Base-by-base conservation (phyloP, 2,329 filamentous ascomycete species). In the Fragosphaeria purpurea region DNA sequence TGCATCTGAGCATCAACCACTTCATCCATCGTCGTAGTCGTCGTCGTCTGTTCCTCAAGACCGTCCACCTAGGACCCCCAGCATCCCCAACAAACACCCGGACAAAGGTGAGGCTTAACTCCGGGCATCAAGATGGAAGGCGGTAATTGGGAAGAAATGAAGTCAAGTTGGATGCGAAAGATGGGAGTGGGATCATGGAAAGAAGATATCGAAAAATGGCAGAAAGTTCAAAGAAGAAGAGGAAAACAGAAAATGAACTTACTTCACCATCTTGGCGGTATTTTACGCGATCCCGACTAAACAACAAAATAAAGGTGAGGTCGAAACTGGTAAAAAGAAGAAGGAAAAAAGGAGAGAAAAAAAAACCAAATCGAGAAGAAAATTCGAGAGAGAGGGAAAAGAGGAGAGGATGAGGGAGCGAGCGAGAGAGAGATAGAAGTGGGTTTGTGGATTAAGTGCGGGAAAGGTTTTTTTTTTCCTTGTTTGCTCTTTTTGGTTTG, bases 181-280 rank as follows among this genome's bases (percentile, higher is more conserved):
- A 32, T 31, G 38, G 12, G 2, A 12, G 32, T 8, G n/a, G 32
- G n/a, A 13, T 35, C 30, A 33, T 11, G 12, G 4, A 11, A n/a
- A 10, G 34, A 30, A 5, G 10, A 50, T 30, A 8, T 43, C 35
- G 40, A 39, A 48, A 39, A 51, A 38, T 12, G 30, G 43, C 43
- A 43, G 31, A 45, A 13, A 13, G 35, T 37, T 37, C 2, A 38
- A 34, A 46, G 13, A 46, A 42, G 46, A 30, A 41, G 32, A 9
- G 22, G 9, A 37, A 13, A 1, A 35, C 33, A 9, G 30, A 42
- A 8, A 34, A 13, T 7, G 22, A 7, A 91, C 90, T 86, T 86
- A 96, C 90, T 97, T 96, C 73, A 98, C 93, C 93, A 98, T 98
- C 73, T 89, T 96, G 85, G 77, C 88, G 87, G 89, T 87, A 70